Percentiles rank a stretch among this genome's conserved stretches.
Evolutionary conservation across 768 basidiomycete species (phyloP).

Genomic region (Mycena kentingensis): DNA sequence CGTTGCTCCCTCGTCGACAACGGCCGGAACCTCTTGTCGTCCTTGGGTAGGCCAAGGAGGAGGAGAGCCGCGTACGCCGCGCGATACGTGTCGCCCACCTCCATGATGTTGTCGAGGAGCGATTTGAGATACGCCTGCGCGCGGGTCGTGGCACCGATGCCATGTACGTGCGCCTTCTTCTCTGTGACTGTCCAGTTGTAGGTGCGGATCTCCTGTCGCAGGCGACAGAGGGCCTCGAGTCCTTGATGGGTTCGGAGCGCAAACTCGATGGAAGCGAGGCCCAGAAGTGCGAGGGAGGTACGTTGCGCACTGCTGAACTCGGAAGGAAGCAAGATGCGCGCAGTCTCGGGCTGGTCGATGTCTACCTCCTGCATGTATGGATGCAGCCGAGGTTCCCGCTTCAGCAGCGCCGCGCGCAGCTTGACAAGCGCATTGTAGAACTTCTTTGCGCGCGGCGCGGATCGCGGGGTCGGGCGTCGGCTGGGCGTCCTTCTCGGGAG

Average conservation of each 20-base stretch:
- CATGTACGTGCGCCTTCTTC: not conserved
- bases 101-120: not conserved
- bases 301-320: not conserved
- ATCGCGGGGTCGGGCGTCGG: not conserved
- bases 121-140: not conserved
- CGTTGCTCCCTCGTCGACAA: not conserved
- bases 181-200: not conserved
- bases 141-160: not conserved
- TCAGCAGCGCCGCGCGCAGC: not conserved
- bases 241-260: not conserved
- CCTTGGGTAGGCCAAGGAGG: not conserved
- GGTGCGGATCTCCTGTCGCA: not conserved
- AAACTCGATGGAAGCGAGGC: not conserved
- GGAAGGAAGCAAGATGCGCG: not conserved
- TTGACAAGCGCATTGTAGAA: not conserved
- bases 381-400: not conserved
- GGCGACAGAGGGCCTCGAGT: not conserved
- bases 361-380: not conserved
- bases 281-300: not conserved
- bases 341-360: not conserved
- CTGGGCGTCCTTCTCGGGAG: not conserved
- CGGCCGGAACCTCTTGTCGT: not conserved
- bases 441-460: not conserved
- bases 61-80: not conserved
- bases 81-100: not conserved